Percentiles rank a stretch among this genome's conserved stretches.
These are phyloP conservation scores for Pichia sp. DNA, from an alignment of 1,139 yeast genomes.

Conservation along the genomic window DNA sequence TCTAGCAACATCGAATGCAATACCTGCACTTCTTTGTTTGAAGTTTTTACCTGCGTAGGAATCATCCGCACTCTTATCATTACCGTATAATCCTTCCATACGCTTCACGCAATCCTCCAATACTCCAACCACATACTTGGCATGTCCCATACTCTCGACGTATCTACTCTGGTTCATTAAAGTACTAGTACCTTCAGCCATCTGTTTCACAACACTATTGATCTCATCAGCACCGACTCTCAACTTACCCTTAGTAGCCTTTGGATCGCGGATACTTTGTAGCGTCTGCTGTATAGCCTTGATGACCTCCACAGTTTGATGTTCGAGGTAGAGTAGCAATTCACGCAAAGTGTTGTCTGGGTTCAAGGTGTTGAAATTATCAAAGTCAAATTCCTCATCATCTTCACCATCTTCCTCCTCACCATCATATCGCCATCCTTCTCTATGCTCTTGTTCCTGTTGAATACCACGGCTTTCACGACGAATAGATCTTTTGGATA, in stretches of 20 bases:
- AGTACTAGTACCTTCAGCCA: slow-evolving; percentile 85
- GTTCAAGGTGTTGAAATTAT: slow-evolving; percentile 71
- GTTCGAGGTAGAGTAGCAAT: slow-evolving; percentile 79
- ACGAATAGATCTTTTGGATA: slow-evolving; percentile 9
- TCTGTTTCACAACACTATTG: slow-evolving; percentile 68
- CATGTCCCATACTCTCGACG: slow-evolving; percentile 79
- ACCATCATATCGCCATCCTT: slow-evolving; percentile 5
- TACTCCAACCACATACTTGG: slow-evolving; percentile 82
- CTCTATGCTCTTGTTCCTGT: not conserved
- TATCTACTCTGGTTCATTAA: slow-evolving; percentile 88
- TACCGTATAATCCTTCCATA: slow-evolving; percentile 48
- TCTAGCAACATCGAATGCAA: slow-evolving; percentile 93
- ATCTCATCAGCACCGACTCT: slow-evolving; percentile 69
- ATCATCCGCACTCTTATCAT: slow-evolving; percentile 41
- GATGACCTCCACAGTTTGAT: slow-evolving; percentile 89
- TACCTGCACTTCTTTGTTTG: slow-evolving; percentile 90
- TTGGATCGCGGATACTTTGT: slow-evolving; percentile 67
- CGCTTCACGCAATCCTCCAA: slow-evolving; percentile 80
- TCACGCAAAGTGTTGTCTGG: slow-evolving; percentile 87
- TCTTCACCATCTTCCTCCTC: slow-evolving; percentile 14
- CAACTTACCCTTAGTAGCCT: slow-evolving; percentile 69
- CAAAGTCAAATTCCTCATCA: slow-evolving; percentile 46
- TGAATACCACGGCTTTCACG: not conserved
- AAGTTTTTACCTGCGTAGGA: slow-evolving; percentile 83
- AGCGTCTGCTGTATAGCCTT: slow-evolving; percentile 80